These are phyloP conservation scores for Zygnema cylindricum DNA, from an alignment of 139 green algal species.

Conservation along the genomic window DNA sequence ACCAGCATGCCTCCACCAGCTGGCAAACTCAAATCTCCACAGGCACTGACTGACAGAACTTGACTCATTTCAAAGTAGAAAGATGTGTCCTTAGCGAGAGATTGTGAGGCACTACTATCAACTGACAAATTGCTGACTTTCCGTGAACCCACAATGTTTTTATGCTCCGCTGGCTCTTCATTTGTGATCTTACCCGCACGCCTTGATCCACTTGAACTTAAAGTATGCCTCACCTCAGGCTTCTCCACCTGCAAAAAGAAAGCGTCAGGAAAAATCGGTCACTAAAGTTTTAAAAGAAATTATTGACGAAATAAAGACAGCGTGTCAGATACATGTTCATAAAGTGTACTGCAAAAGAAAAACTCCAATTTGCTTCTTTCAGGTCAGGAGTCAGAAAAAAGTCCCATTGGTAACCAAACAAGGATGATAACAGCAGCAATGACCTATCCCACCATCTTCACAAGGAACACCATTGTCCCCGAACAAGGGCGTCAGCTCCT, in stretches of 20 bases:
- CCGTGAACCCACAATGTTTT: background rate
- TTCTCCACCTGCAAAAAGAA: constrained; percentile 22
- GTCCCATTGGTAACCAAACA: too few species aligned
- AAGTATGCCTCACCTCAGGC: constrained; percentile 27
- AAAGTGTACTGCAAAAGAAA: too few species aligned
- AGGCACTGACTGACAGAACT: constrained; percentile 47
- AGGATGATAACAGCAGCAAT: too few species aligned
- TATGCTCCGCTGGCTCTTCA: background rate
- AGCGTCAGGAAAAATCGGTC: too few species aligned
- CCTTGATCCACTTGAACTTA: background rate
- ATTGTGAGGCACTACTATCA: background rate
- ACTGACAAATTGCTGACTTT: background rate
- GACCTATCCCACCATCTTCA: too few species aligned
- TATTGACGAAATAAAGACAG: too few species aligned
- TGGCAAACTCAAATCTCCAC: constrained; percentile 54
- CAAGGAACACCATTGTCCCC: too few species aligned
- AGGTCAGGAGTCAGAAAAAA: too few species aligned
- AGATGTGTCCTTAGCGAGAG: background rate
- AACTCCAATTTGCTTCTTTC: too few species aligned
- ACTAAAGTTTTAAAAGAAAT: too few species aligned
- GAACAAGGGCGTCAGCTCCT: too few species aligned
- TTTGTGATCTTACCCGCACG: background rate
- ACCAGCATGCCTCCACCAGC: constrained; percentile 48
- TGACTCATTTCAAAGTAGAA: constrained; percentile 41
- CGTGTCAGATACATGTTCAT: too few species aligned